Conservation (phyloP, 495 filamentous ascomycete species). For the Monascus purpureus region DNA sequence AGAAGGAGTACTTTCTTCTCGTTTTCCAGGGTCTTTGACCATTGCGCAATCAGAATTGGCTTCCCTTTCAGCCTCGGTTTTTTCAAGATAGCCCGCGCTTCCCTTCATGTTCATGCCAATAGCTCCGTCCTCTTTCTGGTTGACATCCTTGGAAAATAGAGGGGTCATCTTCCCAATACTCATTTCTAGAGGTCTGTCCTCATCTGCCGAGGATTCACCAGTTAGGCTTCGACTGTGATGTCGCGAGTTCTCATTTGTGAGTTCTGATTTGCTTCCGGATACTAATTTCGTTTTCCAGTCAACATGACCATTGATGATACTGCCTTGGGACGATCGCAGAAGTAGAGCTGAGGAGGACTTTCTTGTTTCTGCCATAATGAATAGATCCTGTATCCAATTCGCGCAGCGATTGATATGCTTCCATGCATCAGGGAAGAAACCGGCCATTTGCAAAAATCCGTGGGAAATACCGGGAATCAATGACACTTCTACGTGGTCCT, state of each 20-base stretch:
- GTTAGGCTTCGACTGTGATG: conserved; percentile 28
- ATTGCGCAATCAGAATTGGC: not conserved
- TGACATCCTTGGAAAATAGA: conserved; percentile 7
- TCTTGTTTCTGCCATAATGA: conserved; percentile 35
- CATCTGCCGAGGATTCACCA: conserved; percentile 60
- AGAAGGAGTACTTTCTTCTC: not conserved
- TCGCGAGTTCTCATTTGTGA: conserved; percentile 2
- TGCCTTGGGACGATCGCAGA: conserved; percentile 5
- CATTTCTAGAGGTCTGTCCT: conserved; percentile 74
- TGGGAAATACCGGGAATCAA: conserved; percentile 81
- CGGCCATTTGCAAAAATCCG: conserved; percentile 83
- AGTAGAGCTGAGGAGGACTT: conserved; percentile 11
- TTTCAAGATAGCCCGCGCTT: not conserved
- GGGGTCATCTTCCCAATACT: conserved; percentile 31
- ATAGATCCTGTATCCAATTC: conserved; percentile 63
- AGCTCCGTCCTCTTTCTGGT: conserved; percentile 1
- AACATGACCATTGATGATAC: not conserved
- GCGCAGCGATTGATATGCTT: conserved; percentile 61
- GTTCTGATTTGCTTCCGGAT: not conserved
- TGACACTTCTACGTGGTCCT: conserved; percentile 63
- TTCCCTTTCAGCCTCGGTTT: not conserved
- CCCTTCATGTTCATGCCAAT: no score
- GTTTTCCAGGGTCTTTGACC: not conserved
- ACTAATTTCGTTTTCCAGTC: not conserved
- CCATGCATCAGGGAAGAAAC: conserved; percentile 76